Base-by-base conservation (phyloP, 2,329 filamentous ascomycete species). In the Myriosclerotinia duriaeana region DNA sequence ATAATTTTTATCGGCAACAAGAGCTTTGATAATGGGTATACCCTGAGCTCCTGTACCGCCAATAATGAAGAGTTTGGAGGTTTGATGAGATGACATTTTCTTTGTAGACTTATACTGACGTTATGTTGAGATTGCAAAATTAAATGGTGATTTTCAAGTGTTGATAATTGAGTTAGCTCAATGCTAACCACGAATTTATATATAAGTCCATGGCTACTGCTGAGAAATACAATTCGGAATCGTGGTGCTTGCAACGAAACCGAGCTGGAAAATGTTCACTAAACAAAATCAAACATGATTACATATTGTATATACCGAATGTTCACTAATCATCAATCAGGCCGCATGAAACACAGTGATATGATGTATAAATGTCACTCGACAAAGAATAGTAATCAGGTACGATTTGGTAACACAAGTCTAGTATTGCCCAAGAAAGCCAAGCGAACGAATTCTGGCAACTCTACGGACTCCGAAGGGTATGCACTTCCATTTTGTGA, bases 41-140 rank as follows among this genome's bases (percentile, higher is more conserved):
- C 82, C 82, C 72, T 84, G 83, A 50, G 82, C 83, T 4, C 82
- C 82, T 0, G 83, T 84, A 4, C 79, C 83, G 38, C 82, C 82
- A 53, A 85, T 77, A 59, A 84, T 69, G 70, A 78, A 76, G 66
- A 78, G 75, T 64, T 71, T 72, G 8, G 68, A 69, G n/a, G 61
- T 63, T 46, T 66, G 36, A 56, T 66, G 58, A 46, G 64, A 62
- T 22, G 64, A 1, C 67, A 68, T 68, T 56, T 3, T 67, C 26
- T 22, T 40, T 50, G 26, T 34, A 15, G 2, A 36, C 17, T 12
- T 20, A 15, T 11, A 22, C 3, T 22, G 1, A 8, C 12, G 12
- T 7, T 54, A 3, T 22, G 34, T 7, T 56, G 7, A 22, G 30
- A 44, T 6, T 3, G 40, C 5, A 40, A n/a, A n/a, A 30, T 30